Conservation (phyloP, 1,284 basidiomycete species). For the Cryptococcus jaspeensis region DNA sequence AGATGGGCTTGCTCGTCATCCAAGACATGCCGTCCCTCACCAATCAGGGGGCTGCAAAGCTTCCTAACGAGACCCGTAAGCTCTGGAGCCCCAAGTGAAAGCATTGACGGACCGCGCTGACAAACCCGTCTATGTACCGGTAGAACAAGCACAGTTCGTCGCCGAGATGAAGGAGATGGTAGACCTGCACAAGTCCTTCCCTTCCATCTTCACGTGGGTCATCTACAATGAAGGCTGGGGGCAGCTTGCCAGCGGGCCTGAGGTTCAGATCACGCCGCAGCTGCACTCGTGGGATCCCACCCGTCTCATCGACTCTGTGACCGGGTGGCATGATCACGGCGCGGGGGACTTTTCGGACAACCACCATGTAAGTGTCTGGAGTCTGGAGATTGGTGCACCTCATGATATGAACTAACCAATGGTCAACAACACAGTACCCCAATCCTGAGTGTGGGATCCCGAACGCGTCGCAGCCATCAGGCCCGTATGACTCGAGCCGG, state of each 20-base stretch:
- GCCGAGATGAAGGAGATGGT: conserved; percentile 19
- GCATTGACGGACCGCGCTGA: neutral
- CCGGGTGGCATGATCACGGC: conserved; percentile 25
- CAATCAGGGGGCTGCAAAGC: no score
- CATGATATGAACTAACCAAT: neutral
- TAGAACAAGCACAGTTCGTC: conserved; percentile 23
- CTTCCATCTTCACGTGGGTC: conserved; percentile 25
- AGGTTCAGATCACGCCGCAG: conserved; percentile 12
- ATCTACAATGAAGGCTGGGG: conserved; percentile 30
- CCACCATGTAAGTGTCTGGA: conserved; percentile 23
- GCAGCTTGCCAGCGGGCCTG: conserved; percentile 17
- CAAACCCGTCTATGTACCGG: no score
- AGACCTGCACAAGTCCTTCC: conserved; percentile 24
- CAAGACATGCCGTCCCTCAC: conserved; percentile 25
- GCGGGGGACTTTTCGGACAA: conserved; percentile 25
- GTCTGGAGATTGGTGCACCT: no score
- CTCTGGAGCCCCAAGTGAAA: neutral
- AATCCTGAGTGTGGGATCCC: conserved; percentile 20
- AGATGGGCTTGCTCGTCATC: conserved; percentile 24
- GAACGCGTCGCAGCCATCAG: conserved; percentile 7
- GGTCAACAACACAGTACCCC: conserved; percentile 16
- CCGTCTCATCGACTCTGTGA: conserved; percentile 16
- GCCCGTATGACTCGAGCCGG: conserved; percentile 18
- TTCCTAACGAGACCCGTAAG: conserved; percentile 14
- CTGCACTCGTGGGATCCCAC: conserved; percentile 20